Percentiles rank a stretch among this genome's conserved stretches.
Evolutionary conservation across 176 grass and related monocot species (phyloP).

Genomic region (Microstegium vimineum): DNA sequence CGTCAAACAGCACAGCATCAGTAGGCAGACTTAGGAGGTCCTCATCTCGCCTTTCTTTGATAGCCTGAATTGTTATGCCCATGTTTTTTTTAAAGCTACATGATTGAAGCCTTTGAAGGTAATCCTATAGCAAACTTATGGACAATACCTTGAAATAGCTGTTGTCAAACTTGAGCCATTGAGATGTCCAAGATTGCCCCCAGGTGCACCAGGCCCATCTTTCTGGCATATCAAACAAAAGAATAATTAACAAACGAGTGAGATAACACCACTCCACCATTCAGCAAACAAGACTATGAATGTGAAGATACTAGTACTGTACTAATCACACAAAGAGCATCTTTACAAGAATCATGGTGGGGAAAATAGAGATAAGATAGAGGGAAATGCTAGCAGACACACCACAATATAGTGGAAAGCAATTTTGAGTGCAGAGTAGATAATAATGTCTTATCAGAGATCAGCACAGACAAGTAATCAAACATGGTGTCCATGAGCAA

Average conservation of each 20-base stretch:
- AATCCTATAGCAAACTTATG: neutral
- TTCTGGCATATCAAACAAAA: conserved; percentile 43
- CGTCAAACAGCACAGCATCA: conserved; percentile 85
- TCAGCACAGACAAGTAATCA: neutral
- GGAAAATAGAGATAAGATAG: neutral
- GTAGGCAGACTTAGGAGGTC: conserved; percentile 88
- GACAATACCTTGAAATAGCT: conserved; percentile 81
- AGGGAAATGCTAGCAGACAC: neutral
- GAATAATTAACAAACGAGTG: neutral
- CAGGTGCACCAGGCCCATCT: conserved; percentile 92
- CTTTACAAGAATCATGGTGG: neutral
- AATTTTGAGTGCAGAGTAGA: conserved; percentile 3
- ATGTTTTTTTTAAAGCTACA: conserved; percentile 4
- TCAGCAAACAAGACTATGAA: neutral
- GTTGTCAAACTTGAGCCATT: conserved; percentile 97
- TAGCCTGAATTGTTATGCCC: conserved; percentile 38
- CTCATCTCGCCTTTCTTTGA: conserved; percentile 65
- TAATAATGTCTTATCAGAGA: conserved; percentile 2
- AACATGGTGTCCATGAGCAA: neutral
- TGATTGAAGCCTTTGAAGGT: neutral
- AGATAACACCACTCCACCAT: neutral
- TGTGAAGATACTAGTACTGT: neutral
- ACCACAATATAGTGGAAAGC: neutral
- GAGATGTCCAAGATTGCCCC: conserved; percentile 92
- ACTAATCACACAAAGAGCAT: neutral